Conservation (phyloP, 2,329 filamentous ascomycete species). For the Arthroderma sp. region DNA sequence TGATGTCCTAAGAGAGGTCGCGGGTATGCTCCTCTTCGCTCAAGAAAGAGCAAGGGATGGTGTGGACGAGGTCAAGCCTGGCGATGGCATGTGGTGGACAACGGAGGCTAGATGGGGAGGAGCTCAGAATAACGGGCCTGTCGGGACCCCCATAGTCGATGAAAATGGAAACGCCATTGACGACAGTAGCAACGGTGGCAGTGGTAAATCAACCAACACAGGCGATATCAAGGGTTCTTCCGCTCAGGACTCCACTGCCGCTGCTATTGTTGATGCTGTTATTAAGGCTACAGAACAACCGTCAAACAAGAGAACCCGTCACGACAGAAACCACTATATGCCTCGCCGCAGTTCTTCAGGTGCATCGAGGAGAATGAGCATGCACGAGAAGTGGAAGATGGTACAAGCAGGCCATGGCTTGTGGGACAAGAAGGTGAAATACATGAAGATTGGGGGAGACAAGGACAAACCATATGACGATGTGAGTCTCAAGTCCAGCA, state of each 20-base stretch:
- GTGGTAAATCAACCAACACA: conserved; percentile 4
- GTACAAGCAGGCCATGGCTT: conserved; percentile 36
- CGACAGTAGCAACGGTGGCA: no score
- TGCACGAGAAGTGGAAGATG: conserved; percentile 40
- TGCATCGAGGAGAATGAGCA: conserved; percentile 29
- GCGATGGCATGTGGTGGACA: conserved; percentile 50
- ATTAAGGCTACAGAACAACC: conserved; percentile 5
- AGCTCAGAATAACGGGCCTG: conserved; percentile 10
- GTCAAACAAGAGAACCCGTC: conserved; percentile 26
- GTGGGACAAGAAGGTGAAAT: conserved; percentile 45
- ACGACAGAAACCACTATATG: conserved; percentile 20
- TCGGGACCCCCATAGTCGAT: background rate
- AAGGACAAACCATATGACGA: conserved; percentile 37
- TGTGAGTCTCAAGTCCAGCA: conserved; percentile 27
- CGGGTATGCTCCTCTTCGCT: conserved; percentile 43
- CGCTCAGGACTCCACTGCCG: background rate
- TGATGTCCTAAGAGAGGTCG: conserved; percentile 45
- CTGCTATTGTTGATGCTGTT: conserved; percentile 6
- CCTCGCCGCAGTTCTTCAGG: conserved; percentile 21
- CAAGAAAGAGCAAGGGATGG: conserved; percentile 49
- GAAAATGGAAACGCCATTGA: no score
- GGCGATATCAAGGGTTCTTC: conserved; percentile 12
- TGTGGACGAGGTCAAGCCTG: conserved; percentile 34
- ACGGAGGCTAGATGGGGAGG: conserved; percentile 44
- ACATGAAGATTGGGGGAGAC: conserved; percentile 44